Evolutionary conservation across 768 basidiomycete species (phyloP).

Genomic region (Suillus placidus): DNA sequence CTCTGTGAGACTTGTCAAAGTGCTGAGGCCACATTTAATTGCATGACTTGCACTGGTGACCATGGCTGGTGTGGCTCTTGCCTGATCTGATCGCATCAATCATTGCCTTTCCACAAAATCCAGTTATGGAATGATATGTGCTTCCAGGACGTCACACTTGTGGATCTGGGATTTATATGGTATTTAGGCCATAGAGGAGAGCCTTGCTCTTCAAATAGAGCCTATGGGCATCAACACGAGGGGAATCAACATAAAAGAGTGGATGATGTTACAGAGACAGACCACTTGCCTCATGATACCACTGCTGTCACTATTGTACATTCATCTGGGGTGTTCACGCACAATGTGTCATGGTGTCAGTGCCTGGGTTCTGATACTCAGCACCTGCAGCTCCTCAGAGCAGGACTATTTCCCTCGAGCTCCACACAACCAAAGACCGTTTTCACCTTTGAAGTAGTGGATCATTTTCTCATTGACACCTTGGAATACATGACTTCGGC

Average conservation of each 20-base stretch:
- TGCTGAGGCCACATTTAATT: neutral
- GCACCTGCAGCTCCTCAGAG: neutral
- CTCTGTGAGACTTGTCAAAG: constrained; percentile 6
- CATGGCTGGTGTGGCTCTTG: constrained; percentile 9
- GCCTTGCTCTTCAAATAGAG: constrained; percentile 18
- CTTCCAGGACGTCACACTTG: constrained; percentile 17
- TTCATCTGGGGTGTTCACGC: constrained; percentile 12
- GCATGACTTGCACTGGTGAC: constrained; percentile 4
- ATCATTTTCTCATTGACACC: constrained; percentile 11
- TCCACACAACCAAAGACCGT: constrained; percentile 2
- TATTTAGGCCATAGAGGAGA: constrained; percentile 24
- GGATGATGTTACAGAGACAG: too few relatives aligned
- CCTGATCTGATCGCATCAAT: neutral
- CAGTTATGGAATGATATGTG: constrained; percentile 20
- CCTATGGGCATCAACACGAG: too few relatives aligned
- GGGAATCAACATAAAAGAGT: too few relatives aligned
- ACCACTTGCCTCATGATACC: too few relatives aligned
- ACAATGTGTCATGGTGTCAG: constrained; percentile 5
- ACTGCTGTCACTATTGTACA: neutral
- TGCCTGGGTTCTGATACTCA: neutral
- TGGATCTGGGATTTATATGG: constrained; percentile 21
- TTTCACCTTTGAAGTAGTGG: constrained; percentile 12
- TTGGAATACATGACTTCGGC: constrained; percentile 20
- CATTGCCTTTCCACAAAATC: constrained; percentile 19
- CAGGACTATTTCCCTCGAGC: constrained; percentile 12